Percentiles rank a stretch among this genome's conserved stretches.
These are phyloP conservation scores for Polytrichum commune DNA, from an alignment of 225 moss, liverwort and hornwort genomes.

Conservation along the genomic window DNA sequence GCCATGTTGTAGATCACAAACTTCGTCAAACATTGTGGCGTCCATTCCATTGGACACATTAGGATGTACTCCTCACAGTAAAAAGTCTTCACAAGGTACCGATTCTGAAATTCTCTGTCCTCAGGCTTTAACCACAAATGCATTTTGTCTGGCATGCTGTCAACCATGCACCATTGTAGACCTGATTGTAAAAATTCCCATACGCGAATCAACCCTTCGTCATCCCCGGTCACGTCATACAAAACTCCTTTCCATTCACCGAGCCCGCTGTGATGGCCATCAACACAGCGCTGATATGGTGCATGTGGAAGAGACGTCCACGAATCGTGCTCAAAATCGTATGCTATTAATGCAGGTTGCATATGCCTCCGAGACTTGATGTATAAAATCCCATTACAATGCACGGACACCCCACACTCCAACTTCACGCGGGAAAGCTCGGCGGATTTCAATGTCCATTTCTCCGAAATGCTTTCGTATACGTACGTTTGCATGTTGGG, in stretches of 20 bases:
- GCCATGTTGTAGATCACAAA: not conserved
- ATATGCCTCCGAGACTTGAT: not conserved
- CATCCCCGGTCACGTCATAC: not conserved
- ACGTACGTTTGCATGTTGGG: not conserved
- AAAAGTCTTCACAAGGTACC: not conserved
- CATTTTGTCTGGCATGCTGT: constrained; percentile 1
- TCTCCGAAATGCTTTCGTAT: constrained; percentile 16
- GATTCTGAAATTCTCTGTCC: not conserved
- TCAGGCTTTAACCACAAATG: constrained; percentile 2
- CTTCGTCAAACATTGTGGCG: not conserved
- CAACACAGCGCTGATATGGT: not conserved
- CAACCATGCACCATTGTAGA: constrained; percentile 1
- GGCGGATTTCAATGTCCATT: constrained; percentile 13
- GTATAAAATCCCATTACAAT: constrained; percentile 4
- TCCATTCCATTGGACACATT: not conserved
- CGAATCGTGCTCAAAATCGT: not conserved
- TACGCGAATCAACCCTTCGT: not conserved
- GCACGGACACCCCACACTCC: not conserved
- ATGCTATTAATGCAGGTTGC: not conserved
- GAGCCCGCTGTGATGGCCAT: not conserved
- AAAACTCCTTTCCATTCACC: not conserved
- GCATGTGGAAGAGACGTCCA: not conserved
- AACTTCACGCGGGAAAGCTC: not conserved
- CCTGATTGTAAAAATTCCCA: not conserved
- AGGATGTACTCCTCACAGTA: constrained; percentile 2